A percentile compares a stretch with the other conserved stretches of the same genome.
These are phyloP conservation scores for Microbotryomycetes sp. DNA, from an alignment of 1,284 basidiomycete species.

Conservation along the genomic window DNA sequence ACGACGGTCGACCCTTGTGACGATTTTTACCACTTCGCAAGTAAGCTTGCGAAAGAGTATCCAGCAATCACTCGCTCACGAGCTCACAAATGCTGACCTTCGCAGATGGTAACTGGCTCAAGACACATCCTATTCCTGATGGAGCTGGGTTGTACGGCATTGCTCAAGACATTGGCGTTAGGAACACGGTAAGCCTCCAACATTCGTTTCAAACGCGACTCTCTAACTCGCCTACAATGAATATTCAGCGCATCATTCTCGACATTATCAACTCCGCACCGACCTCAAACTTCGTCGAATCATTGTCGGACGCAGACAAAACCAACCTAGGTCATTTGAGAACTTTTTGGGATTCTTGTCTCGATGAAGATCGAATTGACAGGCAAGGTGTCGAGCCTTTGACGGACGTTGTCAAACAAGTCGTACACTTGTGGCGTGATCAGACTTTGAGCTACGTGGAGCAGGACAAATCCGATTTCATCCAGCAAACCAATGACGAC, in stretches of 20 bases:
- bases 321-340: conserved; percentile 71
- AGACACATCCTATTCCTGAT: conserved; percentile 69
- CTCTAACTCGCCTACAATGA: conserved; percentile 45
- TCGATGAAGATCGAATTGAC: conserved; percentile 57
- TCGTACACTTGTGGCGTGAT: conserved; percentile 43
- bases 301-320: conserved; percentile 49
- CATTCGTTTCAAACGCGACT: conserved; percentile 44
- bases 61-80: no score
- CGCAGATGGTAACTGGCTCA: conserved; percentile 67
- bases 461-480: conserved; percentile 15
- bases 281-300: conserved; percentile 27
- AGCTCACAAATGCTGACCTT: conserved; percentile 37
- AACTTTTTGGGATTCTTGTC: conserved; percentile 72
- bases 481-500: conserved; percentile 16
- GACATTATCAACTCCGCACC: conserved; percentile 42
- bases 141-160: conserved; percentile 61
- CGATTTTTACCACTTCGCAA: conserved; percentile 80
- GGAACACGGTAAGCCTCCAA: conserved; percentile 40
- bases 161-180: conserved; percentile 44
- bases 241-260: conserved; percentile 42
- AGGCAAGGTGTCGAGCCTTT: conserved; percentile 46
- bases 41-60: conserved; percentile 48
- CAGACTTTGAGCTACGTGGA: conserved; percentile 25
- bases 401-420: conserved; percentile 44
- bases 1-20: conserved; percentile 83